Percentiles rank a stretch among this genome's conserved stretches.
phyloP scores from a whole-genome alignment of 1,284 basidiomycete genomes.

The Tilletia setariae region DNA sequence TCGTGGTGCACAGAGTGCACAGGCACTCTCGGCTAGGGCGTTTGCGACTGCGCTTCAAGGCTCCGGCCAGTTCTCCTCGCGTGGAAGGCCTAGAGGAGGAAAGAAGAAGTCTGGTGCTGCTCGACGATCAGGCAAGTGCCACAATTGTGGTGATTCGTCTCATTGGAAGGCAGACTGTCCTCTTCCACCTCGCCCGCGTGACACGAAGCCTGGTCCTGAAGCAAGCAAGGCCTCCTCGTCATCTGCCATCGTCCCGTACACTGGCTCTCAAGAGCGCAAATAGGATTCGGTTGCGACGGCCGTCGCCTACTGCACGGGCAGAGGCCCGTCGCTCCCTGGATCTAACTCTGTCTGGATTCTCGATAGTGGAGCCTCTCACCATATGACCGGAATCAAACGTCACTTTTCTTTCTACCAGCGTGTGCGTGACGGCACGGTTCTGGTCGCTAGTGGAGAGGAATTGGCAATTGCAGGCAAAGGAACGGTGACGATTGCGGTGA shows the following conservation, averaged over 20 bases:
- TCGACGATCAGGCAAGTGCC: neutral
- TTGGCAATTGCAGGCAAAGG: neutral
- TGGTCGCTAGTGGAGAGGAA: neutral
- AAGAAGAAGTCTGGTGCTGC: neutral
- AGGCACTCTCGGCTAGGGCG: neutral
- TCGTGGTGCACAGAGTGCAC: neutral
- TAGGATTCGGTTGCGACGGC: neutral
- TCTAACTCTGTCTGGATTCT: neutral
- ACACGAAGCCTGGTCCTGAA: no score
- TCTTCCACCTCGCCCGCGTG: neutral
- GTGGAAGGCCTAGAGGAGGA: neutral
- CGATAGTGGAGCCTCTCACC: neutral
- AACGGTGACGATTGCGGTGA: neutral
- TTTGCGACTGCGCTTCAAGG: neutral
- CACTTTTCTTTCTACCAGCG: no score
- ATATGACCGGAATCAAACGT: neutral
- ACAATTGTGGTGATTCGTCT: neutral
- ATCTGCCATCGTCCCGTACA: no score
- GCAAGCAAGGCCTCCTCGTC: no score
- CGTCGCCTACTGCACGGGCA: neutral
- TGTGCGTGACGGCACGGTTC: no score
- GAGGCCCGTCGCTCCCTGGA: neutral
- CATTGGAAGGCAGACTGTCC: neutral
- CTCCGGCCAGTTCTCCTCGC: neutral
- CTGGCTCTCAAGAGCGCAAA: no score